A percentile compares a stretch with the other conserved stretches of the same genome.
phyloP scores from a whole-genome alignment of 306 rosid genomes.

The Cercis canadensis region DNA sequence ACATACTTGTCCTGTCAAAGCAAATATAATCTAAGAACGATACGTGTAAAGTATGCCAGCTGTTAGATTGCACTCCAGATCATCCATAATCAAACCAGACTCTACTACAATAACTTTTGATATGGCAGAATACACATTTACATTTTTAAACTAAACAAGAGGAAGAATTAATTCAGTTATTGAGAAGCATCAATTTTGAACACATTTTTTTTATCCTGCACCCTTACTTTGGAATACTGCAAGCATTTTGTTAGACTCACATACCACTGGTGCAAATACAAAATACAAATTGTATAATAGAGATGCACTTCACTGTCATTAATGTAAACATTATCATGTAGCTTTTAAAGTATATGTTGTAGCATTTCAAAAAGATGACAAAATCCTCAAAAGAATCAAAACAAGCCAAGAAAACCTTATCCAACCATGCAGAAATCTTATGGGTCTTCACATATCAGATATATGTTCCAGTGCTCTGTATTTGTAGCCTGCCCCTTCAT shows the following conservation, averaged over 20 bases:
- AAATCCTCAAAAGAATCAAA: not conserved
- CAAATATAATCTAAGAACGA: conserved; percentile 18
- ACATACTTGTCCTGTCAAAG: conserved; percentile 68
- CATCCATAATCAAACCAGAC: not conserved
- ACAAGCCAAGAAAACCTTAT: conserved; percentile 4
- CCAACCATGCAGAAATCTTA: conserved; percentile 10
- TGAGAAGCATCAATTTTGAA: conserved; percentile 4
- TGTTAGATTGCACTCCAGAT: not conserved
- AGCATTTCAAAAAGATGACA: not conserved
- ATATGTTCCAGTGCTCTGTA: not conserved
- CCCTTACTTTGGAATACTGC: not conserved
- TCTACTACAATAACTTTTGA: not conserved
- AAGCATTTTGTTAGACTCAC: not conserved
- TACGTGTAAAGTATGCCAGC: conserved; percentile 2
- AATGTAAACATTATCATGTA: not conserved
- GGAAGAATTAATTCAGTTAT: conserved; percentile 10
- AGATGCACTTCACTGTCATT: not conserved
- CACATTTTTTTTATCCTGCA: conserved; percentile 6
- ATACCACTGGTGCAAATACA: not conserved
- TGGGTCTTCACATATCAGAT: not conserved
- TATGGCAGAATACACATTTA: not conserved
- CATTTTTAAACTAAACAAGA: not conserved
- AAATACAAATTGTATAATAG: not conserved
- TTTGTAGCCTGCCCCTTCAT: conserved; percentile 22
- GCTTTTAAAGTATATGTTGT: not conserved